Evolutionary conservation across 2,329 filamentous ascomycete species (phyloP), one percentile per base, ranked within the genome.

Genomic region (Mariannaea elegans): DNA sequence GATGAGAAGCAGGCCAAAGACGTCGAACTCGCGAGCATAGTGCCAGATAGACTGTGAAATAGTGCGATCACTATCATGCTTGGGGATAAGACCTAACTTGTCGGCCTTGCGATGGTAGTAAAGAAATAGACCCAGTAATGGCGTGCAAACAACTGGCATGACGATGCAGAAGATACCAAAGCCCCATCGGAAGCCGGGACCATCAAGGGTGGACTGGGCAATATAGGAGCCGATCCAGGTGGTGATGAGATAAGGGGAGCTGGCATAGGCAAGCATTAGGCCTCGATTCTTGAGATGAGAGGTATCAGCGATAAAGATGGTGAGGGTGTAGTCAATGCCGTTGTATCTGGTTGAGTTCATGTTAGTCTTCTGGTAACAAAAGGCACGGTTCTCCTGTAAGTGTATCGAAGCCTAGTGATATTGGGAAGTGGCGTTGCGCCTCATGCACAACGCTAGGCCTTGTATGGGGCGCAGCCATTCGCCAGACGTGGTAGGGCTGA

Each of bases 131-230:
- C 80, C 70, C 42, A 84, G 83, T 21, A 91, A 78, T 0, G 90
- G 89, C 19, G 87, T 61, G 36, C 83, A 84, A 51, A 88, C 81
- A 41, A 84, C 75, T 1, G 88, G 88, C 7, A 87, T 78, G 62
- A 90, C 81, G 66, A 92, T 87, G 48, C 84, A 81, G 76, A 90
- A 92, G 63, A 82, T 80, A 45, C 87, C 89, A 68, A 87, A 91
- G 4, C 82, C 88, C 89, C 89, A 91, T 45, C 87, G 83, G 84
- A 85, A 91, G 53, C 82, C 86, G 7, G 82, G 78, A 3, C 82
- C 76, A 2, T 77, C 68, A 50, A 87, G 78, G 62, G 89, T 84
- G 0, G 77, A 76, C 21, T 83, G 76, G 0, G 85, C 84, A 57
- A 89, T 83, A 38, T 80, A 82, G 1, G 86, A 82, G 2, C 87